Conservation (phyloP, 2,329 filamentous ascomycete genomes). For the Aspergillus luchuensis region DNA sequence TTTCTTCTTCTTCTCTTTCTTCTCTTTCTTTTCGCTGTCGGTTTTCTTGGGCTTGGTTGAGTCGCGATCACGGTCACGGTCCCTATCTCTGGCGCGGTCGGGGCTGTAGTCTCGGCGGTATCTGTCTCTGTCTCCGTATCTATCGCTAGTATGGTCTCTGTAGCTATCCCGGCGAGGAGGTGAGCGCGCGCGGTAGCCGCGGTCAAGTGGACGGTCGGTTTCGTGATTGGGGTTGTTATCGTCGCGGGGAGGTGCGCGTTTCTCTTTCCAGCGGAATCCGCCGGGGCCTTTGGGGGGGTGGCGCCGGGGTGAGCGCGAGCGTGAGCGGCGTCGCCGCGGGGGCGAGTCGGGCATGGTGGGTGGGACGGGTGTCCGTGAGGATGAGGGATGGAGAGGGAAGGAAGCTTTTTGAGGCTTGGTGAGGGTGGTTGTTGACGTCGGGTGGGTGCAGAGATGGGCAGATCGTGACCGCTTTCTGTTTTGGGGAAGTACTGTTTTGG, state of each 20-base stretch:
- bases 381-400: not conserved
- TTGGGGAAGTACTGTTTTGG: not conserved
- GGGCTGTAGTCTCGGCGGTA: not conserved
- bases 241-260: constrained; percentile 50
- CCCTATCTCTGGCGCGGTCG: not conserved
- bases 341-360: constrained; percentile 5
- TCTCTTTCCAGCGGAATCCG: constrained; percentile 54
- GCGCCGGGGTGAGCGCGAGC: constrained; percentile 20
- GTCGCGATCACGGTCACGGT: constrained; percentile 6
- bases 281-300: constrained; percentile 43
- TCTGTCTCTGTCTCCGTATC: constrained; percentile 40
- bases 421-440: not conserved
- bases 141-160: constrained; percentile 39
- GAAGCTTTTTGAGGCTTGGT: not conserved
- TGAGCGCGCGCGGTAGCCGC: constrained; percentile 51
- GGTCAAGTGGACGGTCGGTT: constrained; percentile 53
- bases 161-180: constrained; percentile 37
- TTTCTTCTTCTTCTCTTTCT: constrained; percentile 46
- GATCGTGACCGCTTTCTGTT: not conserved
- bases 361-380: not conserved
- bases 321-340: constrained; percentile 5
- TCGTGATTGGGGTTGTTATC: constrained; percentile 41
- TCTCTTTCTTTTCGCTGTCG: constrained; percentile 39
- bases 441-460: constrained; percentile 1
- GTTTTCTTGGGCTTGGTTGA: constrained; percentile 1